Percentiles rank a stretch among this genome's conserved stretches.
These are phyloP conservation scores for Yamadazyma olivae DNA, from an alignment of 805 yeast genomes.

Conservation along the genomic window DNA sequence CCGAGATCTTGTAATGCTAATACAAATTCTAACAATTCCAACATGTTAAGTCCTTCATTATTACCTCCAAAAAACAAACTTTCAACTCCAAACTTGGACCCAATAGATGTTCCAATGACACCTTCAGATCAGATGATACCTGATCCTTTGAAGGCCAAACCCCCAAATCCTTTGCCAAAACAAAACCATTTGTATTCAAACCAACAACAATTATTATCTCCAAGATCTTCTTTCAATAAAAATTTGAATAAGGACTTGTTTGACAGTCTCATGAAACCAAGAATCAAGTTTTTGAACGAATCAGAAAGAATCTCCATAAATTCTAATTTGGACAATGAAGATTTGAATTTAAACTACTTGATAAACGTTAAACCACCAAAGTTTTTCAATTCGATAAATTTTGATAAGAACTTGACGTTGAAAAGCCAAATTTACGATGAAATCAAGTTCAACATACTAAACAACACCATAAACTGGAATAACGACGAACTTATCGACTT, in stretches of 20 bases:
- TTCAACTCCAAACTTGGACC: constrained; percentile 11
- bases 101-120: constrained; percentile 13
- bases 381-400: constrained; percentile 10
- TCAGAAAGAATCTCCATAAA: constrained; percentile 4
- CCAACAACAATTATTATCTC: constrained; percentile 13
- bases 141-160: constrained; percentile 10
- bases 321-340: constrained; percentile 1
- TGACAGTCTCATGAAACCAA: constrained; percentile 14
- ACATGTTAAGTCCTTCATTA: neutral
- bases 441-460: constrained; percentile 9
- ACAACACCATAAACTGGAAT: constrained; percentile 6
- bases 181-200: neutral
- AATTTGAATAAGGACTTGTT: constrained; percentile 12
- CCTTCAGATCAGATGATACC: constrained; percentile 17
- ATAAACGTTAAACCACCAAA: constrained; percentile 20
- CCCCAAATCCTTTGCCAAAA: neutral
- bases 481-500: constrained; percentile 10
- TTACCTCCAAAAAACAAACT: neutral
- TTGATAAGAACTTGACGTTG: constrained; percentile 9
- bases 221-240: constrained; percentile 15
- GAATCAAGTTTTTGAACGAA: constrained; percentile 8
- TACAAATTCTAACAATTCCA: neutral
- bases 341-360: constrained; percentile 15
- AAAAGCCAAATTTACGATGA: constrained; percentile 13
- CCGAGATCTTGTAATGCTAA: too few relatives aligned